Evolutionary conservation across 108 stramenopile genomes (phyloP), one percentile per base, ranked within the genome.

Genomic region (Chaetoceros muelleri): DNA sequence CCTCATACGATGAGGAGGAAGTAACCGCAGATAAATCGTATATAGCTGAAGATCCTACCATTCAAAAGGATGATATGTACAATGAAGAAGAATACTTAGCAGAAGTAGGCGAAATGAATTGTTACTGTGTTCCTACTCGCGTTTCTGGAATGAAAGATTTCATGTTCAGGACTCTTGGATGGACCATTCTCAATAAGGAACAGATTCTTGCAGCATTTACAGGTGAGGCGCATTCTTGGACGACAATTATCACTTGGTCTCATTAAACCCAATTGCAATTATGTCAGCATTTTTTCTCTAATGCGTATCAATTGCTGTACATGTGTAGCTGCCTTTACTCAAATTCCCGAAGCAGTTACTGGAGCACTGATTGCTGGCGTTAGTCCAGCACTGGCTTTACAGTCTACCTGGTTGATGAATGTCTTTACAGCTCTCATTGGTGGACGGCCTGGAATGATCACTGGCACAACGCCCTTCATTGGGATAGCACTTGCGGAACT

Each of bases 281-380:
- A 49, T 7, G n/a, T 16, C 48, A 24, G 23, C 5, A 7, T 49
- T 24, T n/a, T 49, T 49, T n/a, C 48, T 49, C n/a, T 21, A 21
- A 21, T 49, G 7, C n/a, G n/a, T n/a, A 5, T 49, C 19, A 23
- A 49, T n/a, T 24, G 7, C 18, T 23, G 7, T 49, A 7, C 7
- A 7, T 23, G 7, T 7, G 5, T 24, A 40, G 34, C 13, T 40
- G 34, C 34, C 5, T 10, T 71, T 0, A 52, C 59, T n/a, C 64
- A 71, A 54, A 60, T 71, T n/a, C 70, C 70, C 20, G 70, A 71
- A 31, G 58, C 58, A 1, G 45, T 64, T 2, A 49, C 70, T 10
- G 58, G 45, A 21, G 46, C 59, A 24, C 48, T 65, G n/a, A 58
- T 71, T 17, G 70, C 70, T 10, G 58, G 58, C 49, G 44, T 71